These are phyloP conservation scores for Exophiala sp. DNA, from an alignment of 2,329 filamentous ascomycete genomes.

Conservation along the genomic window DNA sequence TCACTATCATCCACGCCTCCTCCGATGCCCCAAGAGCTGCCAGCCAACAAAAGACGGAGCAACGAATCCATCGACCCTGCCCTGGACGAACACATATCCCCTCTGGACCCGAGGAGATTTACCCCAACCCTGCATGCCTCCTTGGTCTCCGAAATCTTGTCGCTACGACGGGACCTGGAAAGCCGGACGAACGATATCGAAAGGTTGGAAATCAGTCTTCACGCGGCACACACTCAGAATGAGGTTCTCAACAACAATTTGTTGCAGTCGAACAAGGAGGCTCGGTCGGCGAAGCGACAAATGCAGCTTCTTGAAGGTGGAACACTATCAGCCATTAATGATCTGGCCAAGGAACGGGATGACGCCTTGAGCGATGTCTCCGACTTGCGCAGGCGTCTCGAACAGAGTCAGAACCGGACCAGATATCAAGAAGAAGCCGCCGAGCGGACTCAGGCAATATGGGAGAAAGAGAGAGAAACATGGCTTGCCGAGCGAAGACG, in stretches of 20 bases:
- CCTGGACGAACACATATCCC: constrained; percentile 61
- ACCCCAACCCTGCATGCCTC: constrained; percentile 93
- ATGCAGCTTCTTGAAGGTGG: constrained; percentile 81
- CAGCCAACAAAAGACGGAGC: constrained; percentile 36
- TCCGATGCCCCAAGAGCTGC: constrained; percentile 50
- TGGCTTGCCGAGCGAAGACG: constrained; percentile 81
- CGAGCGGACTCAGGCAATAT: constrained; percentile 68
- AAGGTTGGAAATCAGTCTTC: constrained; percentile 68
- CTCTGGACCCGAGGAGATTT: constrained; percentile 83
- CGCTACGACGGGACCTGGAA: constrained; percentile 80
- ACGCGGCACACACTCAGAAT: constrained; percentile 65
- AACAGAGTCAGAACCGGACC: constrained; percentile 68
- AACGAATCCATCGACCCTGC: constrained; percentile 34
- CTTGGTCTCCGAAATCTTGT: constrained; percentile 87
- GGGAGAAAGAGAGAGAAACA: constrained; percentile 73
- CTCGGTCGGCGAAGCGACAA: constrained; percentile 73
- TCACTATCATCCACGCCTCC: constrained; percentile 43
- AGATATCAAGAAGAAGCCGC: constrained; percentile 77
- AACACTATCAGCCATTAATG: constrained; percentile 75
- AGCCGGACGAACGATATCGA: constrained; percentile 84
- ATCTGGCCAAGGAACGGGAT: constrained; percentile 79
- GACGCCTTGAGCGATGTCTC: constrained; percentile 65
- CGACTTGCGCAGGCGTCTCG: constrained; percentile 72
- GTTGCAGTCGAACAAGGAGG: constrained; percentile 64
- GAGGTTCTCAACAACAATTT: constrained; percentile 62